Conservation (phyloP, 306 rosid genomes). For the Casuarina cunninghamiana region DNA sequence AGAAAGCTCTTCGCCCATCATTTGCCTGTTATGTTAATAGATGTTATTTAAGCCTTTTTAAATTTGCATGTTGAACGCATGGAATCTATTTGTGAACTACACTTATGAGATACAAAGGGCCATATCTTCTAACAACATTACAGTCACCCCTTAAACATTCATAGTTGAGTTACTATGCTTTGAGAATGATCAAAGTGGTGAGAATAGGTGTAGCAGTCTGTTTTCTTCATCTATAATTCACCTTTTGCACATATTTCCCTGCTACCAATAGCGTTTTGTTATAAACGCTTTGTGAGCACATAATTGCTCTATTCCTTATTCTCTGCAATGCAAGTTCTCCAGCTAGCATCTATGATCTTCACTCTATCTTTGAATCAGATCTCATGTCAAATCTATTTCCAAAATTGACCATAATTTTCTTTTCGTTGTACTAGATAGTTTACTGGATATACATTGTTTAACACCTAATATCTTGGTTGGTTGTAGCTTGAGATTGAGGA, state of each 20-base stretch:
- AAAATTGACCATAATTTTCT: background rate
- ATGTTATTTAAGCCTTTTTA: conserved; percentile 19
- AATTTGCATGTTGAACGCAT: conserved; percentile 23
- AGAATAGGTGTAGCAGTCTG: too few species aligned
- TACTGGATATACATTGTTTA: background rate
- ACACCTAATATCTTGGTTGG: background rate
- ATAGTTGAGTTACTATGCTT: background rate
- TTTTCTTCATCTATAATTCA: too few species aligned
- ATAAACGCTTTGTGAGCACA: background rate
- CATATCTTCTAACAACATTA: conserved; percentile 1
- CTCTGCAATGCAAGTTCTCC: background rate
- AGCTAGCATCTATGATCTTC: background rate
- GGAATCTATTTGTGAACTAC: conserved; percentile 5
- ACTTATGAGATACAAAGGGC: conserved; percentile 9
- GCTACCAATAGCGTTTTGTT: background rate
- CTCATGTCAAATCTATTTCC: background rate
- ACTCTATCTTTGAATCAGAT: background rate
- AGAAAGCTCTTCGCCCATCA: conserved; percentile 92
- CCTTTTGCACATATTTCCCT: background rate
- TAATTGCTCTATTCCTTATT: background rate
- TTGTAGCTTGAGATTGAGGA: background rate
- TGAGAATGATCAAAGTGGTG: background rate
- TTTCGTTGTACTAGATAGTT: background rate
- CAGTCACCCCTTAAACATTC: conserved; percentile 2
- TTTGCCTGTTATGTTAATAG: conserved; percentile 53